phyloP scores from a whole-genome alignment of 1,284 basidiomycete species.

The Cryptococcus sp. region DNA sequence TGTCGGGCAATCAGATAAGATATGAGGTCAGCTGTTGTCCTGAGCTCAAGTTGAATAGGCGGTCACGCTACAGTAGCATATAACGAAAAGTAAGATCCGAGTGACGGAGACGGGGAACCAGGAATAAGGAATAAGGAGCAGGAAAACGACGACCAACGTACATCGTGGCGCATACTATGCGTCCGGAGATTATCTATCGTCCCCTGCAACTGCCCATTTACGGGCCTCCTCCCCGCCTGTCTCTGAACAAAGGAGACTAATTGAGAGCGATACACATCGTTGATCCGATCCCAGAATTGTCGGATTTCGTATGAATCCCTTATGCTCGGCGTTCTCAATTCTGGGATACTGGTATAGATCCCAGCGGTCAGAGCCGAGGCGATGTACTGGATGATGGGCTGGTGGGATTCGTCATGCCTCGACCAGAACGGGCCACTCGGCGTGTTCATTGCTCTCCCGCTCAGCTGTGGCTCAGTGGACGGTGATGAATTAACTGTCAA shows the following conservation, averaged over 20 bases:
- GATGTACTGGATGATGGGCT: slow-evolving; percentile 8
- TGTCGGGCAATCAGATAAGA: background rate
- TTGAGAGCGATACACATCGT: too few relatives aligned
- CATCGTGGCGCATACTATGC: slow-evolving; percentile 20
- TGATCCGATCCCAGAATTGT: too few relatives aligned
- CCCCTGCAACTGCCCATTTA: slow-evolving; percentile 11
- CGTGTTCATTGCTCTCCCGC: too few relatives aligned
- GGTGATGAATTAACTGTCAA: too few relatives aligned
- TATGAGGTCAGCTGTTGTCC: too few relatives aligned
- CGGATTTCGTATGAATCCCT: too few relatives aligned
- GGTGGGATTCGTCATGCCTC: background rate
- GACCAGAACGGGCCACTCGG: background rate
- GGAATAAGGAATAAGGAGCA: background rate
- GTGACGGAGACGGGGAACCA: too few relatives aligned
- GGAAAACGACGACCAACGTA: slow-evolving; percentile 6
- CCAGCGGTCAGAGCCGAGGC: slow-evolving; percentile 3
- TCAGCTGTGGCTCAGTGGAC: too few relatives aligned
- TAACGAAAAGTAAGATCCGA: background rate
- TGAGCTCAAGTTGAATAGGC: background rate
- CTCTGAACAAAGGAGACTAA: background rate
- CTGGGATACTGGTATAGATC: background rate
- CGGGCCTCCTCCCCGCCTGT: background rate
- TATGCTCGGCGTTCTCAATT: too few relatives aligned
- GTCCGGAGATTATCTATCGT: slow-evolving; percentile 11
- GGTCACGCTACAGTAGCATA: background rate